Evolutionary conservation across 2,329 filamentous ascomycete species (phyloP).

Genomic region (Aspergillus puulaauensis): DNA sequence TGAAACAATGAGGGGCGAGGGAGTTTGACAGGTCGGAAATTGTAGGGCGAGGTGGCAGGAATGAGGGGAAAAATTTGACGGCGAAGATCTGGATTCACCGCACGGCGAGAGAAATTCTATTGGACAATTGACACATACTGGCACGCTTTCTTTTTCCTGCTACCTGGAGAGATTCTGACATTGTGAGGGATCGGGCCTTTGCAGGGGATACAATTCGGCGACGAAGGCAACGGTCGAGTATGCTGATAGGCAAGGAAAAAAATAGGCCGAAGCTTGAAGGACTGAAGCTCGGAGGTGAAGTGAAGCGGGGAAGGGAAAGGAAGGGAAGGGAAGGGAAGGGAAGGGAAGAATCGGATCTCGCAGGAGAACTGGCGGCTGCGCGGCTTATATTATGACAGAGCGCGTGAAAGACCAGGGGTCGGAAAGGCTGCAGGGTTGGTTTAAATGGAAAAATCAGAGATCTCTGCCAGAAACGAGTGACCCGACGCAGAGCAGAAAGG

Average conservation of each 20-base stretch:
- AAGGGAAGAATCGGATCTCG: not conserved
- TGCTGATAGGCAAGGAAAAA: not conserved
- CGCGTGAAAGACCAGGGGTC: not conserved
- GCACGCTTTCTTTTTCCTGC: constrained; percentile 41
- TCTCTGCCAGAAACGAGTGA: not conserved
- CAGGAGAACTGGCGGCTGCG: not conserved
- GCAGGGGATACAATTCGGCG: not conserved
- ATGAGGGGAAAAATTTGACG: constrained; percentile 10
- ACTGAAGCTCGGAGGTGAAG: not conserved
- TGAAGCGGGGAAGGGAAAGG: not conserved
- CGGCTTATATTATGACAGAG: not conserved
- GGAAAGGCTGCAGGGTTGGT: not conserved
- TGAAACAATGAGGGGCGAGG: not conserved
- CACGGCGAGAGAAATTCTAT: constrained; percentile 3
- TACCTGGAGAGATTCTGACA: constrained; percentile 33
- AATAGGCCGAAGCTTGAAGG: not conserved
- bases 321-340: not conserved
- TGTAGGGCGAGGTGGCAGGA: constrained; percentile 1
- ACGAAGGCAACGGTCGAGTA: not conserved
- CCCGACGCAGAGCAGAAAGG: not conserved
- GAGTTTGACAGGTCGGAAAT: not conserved
- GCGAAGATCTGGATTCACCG: not conserved
- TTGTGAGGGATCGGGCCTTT: constrained; percentile 17
- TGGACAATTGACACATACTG: constrained; percentile 31
- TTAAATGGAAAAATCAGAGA: not conserved